Percentiles rank a stretch among this genome's conserved stretches.
Evolutionary conservation across 257 asterid genomes (phyloP).

Genomic region (Solanum gracilifrons): DNA sequence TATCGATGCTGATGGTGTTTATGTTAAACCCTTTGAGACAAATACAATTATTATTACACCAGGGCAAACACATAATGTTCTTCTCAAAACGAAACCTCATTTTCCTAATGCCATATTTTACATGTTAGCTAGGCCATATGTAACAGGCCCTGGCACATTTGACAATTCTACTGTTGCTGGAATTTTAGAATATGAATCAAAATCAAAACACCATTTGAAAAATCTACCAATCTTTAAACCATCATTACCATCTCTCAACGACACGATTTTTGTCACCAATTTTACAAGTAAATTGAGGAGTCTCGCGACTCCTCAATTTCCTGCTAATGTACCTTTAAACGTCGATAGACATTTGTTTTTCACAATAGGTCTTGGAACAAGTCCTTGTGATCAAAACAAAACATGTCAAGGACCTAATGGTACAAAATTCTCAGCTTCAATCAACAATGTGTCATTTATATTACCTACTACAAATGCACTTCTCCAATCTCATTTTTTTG

Average conservation of each 20-base stretch:
- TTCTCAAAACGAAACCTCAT: neutral
- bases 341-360: neutral
- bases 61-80: neutral
- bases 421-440: neutral
- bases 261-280: constrained; percentile 28
- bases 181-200: constrained; percentile 27
- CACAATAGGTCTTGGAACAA: neutral
- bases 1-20: constrained; percentile 41
- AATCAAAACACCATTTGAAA: constrained; percentile 8
- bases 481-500: neutral
- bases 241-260: constrained; percentile 30
- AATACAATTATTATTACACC: neutral
- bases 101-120: neutral
- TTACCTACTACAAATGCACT: neutral
- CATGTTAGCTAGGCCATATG: neutral
- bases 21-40: constrained; percentile 2
- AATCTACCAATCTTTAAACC: constrained; percentile 30
- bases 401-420: neutral
- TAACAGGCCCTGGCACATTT: constrained; percentile 21
- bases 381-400: neutral
- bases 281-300: constrained; percentile 15
- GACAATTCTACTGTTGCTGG: constrained; percentile 48
- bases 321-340: neutral
- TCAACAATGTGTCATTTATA: neutral
- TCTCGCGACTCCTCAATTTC: neutral